Evolutionary conservation across 2,329 filamentous ascomycete species (phyloP).

Genomic region (Cladosporium cucumerinum): DNA sequence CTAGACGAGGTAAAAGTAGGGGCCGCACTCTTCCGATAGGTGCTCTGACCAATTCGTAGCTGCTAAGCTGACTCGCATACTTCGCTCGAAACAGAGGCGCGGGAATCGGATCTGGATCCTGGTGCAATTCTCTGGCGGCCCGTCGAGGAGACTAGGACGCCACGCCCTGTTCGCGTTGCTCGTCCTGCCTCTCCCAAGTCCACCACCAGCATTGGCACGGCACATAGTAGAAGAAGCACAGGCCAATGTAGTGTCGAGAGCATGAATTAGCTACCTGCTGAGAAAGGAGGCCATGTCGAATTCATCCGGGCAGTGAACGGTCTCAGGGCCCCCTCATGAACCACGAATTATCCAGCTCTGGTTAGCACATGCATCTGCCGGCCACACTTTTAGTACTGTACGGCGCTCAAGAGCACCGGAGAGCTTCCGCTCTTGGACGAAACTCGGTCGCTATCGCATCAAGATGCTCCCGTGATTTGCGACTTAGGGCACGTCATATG

Average conservation of each 20-base stretch:
- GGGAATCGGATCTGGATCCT: background rate
- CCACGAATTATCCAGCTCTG: background rate
- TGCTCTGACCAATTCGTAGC: background rate
- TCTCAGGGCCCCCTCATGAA: background rate
- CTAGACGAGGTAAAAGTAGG: background rate
- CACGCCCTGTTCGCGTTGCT: background rate
- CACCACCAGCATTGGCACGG: background rate
- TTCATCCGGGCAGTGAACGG: background rate
- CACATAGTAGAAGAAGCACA: background rate
- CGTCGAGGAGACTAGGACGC: background rate
- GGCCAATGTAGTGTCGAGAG: background rate
- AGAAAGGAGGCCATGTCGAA: background rate
- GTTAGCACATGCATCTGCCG: background rate
- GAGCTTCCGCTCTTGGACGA: background rate
- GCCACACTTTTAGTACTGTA: background rate
- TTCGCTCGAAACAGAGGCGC: conserved; percentile 1
- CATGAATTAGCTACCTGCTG: background rate
- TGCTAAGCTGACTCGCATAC: background rate
- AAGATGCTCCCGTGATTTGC: background rate
- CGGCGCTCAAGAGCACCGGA: background rate
- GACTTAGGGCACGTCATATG: background rate
- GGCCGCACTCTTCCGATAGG: background rate
- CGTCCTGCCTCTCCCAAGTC: background rate
- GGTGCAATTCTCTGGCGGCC: background rate
- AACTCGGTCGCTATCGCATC: background rate